These are phyloP conservation scores for Phytophthora chlamydospora DNA, from an alignment of 352 stramenopile genomes.

Conservation along the genomic window DNA sequence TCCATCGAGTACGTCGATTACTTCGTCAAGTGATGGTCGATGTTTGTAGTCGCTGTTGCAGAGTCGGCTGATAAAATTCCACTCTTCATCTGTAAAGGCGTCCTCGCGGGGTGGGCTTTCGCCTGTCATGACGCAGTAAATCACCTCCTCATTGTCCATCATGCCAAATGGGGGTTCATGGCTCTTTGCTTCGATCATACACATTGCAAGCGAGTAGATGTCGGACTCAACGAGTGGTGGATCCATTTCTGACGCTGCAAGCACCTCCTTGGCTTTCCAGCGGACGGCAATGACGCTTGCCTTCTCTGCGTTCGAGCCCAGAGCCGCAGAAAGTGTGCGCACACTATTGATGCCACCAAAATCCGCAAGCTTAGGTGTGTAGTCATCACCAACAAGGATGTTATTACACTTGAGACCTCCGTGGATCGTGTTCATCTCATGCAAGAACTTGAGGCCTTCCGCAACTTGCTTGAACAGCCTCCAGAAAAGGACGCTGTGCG, in stretches of 20 bases:
- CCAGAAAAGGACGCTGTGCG: constrained; percentile 21
- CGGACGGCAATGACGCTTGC: constrained; percentile 10
- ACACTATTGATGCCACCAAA: constrained; percentile 37
- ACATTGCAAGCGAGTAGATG: constrained; percentile 39
- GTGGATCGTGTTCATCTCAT: constrained; percentile 52
- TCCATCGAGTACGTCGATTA: no score
- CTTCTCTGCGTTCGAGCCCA: constrained; percentile 9
- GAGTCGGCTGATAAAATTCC: constrained; percentile 4
- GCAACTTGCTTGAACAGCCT: constrained; percentile 23
- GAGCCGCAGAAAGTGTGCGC: constrained; percentile 15
- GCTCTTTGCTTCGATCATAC: constrained; percentile 30
- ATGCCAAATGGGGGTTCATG: constrained; percentile 16
- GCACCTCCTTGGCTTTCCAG: constrained; percentile 40
- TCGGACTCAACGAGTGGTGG: constrained; percentile 21
- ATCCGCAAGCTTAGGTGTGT: constrained; percentile 36
- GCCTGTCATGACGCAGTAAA: not conserved
- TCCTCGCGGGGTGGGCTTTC: not conserved
- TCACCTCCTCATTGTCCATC: constrained; percentile 2
- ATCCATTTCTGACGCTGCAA: constrained; percentile 12
- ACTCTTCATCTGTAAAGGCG: not conserved
- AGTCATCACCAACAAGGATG: constrained; percentile 50
- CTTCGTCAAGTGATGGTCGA: no score
- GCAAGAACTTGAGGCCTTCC: constrained; percentile 57
- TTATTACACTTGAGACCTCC: constrained; percentile 87
- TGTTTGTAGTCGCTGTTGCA: no score